A percentile compares a stretch with the other conserved stretches of the same genome.
phyloP scores from a whole-genome alignment of 2,329 filamentous ascomycete genomes.

The Talaromyces islandicus region DNA sequence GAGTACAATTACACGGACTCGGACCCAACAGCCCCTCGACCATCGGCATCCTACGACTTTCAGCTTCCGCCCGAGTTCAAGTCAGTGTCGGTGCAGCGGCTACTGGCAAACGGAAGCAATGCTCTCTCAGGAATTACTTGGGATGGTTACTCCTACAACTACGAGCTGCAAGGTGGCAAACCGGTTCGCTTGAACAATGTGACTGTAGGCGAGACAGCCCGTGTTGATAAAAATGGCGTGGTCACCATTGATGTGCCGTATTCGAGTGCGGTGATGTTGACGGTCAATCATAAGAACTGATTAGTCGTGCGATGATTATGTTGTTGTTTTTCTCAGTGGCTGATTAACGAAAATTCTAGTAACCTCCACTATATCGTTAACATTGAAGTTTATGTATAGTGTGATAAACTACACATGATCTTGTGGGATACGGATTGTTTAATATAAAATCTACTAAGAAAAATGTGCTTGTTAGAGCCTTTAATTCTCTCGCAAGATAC shows the following conservation, averaged over 20 bases:
- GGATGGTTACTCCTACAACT: conserved; percentile 9
- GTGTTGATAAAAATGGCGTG: conserved; percentile 1
- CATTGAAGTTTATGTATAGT: neutral
- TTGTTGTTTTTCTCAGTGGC: neutral
- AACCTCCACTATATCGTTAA: neutral
- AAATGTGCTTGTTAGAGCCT: neutral
- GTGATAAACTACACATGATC: neutral
- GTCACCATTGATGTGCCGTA: conserved; percentile 1
- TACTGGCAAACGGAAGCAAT: conserved; percentile 7
- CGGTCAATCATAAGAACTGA: neutral
- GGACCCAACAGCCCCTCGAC: conserved; percentile 5
- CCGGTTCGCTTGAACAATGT: conserved; percentile 4
- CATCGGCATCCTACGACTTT: conserved; percentile 15
- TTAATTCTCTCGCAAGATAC: neutral
- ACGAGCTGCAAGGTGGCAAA: neutral
- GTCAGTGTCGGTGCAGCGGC: conserved; percentile 2
- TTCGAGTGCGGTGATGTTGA: conserved; percentile 1
- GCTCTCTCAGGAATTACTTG: conserved; percentile 5
- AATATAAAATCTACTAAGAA: neutral
- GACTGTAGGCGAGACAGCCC: conserved; percentile 2
- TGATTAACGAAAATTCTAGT: neutral
- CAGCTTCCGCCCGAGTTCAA: conserved; percentile 10
- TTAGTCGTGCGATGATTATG: neutral
- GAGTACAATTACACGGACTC: conserved; percentile 9
- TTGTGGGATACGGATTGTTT: neutral